Conservation (phyloP, 331 rosid genomes). For the Acacia pycnantha region DNA sequence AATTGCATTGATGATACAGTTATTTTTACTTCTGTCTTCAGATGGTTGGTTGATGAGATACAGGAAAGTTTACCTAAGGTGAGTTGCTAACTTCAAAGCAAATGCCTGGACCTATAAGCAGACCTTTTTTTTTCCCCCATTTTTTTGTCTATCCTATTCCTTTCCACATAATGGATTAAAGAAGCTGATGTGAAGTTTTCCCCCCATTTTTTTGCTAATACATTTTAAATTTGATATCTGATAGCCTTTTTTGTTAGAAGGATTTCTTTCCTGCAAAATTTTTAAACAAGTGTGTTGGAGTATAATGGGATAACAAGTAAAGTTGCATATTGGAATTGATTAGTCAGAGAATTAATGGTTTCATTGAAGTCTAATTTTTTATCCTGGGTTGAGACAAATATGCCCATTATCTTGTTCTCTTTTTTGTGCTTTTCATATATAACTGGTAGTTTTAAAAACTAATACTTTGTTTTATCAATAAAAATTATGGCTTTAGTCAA, state of each 20-base stretch:
- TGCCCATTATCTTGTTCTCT: neutral
- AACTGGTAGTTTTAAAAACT: neutral
- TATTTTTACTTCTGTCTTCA: conserved; percentile 41
- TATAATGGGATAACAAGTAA: neutral
- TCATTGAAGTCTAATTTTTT: conserved; percentile 3
- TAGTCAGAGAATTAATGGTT: neutral
- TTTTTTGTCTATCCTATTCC: neutral
- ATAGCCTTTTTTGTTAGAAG: neutral
- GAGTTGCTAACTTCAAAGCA: conserved; percentile 39
- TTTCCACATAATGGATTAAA: neutral
- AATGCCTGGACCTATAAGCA: conserved; percentile 23
- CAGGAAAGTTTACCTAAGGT: conserved; percentile 87
- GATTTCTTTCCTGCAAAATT: neutral
- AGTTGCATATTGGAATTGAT: neutral
- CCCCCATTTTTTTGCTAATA: neutral
- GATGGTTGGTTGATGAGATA: conserved; percentile 98
- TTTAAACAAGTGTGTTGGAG: neutral
- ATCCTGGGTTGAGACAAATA: neutral
- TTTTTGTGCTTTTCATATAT: neutral
- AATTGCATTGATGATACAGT: conserved; percentile 20
- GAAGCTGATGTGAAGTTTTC: conserved; percentile 16
- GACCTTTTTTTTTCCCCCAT: too few species aligned
- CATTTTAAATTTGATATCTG: conserved; percentile 12
- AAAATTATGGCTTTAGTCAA: neutral
- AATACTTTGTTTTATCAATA: too few species aligned